Conservation (phyloP, 2,329 filamentous ascomycete species). For the Ascochyta koolunga region DNA sequence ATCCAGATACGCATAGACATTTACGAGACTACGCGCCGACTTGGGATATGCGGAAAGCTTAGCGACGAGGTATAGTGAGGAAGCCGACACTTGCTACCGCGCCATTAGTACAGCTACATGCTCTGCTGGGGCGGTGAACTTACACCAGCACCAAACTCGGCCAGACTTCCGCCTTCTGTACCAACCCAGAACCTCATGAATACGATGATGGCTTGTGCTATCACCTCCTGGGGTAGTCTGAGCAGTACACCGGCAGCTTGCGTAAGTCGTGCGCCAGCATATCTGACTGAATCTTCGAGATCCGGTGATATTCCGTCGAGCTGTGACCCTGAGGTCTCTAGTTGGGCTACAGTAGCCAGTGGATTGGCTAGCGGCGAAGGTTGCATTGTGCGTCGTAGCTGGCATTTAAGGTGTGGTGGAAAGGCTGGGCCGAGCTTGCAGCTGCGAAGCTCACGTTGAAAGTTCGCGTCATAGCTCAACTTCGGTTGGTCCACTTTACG, state of each 20-base stretch:
- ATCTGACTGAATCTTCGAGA: slow-evolving; percentile 74
- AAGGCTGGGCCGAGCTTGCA: background rate
- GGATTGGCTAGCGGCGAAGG: slow-evolving; percentile 65
- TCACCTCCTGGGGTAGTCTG: slow-evolving; percentile 81
- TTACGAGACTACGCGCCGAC: slow-evolving; percentile 79
- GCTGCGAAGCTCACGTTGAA: slow-evolving; percentile 7
- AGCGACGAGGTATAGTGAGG: slow-evolving; percentile 77
- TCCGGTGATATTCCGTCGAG: slow-evolving; percentile 66
- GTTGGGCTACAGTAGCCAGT: slow-evolving; percentile 73
- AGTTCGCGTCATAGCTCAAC: background rate
- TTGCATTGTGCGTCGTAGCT: slow-evolving; percentile 28
- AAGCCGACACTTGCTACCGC: slow-evolving; percentile 78
- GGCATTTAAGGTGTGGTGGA: background rate
- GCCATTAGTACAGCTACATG: slow-evolving; percentile 16
- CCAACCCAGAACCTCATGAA: slow-evolving; percentile 81
- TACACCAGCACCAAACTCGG: slow-evolving; percentile 64
- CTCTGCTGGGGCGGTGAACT: slow-evolving; percentile 31
- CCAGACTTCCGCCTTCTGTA: slow-evolving; percentile 56
- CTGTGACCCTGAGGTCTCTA: slow-evolving; percentile 63
- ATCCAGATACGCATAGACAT: slow-evolving; percentile 82
- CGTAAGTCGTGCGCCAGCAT: slow-evolving; percentile 73
- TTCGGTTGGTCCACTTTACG: background rate
- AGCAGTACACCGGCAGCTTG: slow-evolving; percentile 82
- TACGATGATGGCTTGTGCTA: slow-evolving; percentile 82
- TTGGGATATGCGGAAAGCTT: slow-evolving; percentile 82